Base-by-base conservation (phyloP, 768 basidiomycete genomes). In the Tulasnella calospora region DNA sequence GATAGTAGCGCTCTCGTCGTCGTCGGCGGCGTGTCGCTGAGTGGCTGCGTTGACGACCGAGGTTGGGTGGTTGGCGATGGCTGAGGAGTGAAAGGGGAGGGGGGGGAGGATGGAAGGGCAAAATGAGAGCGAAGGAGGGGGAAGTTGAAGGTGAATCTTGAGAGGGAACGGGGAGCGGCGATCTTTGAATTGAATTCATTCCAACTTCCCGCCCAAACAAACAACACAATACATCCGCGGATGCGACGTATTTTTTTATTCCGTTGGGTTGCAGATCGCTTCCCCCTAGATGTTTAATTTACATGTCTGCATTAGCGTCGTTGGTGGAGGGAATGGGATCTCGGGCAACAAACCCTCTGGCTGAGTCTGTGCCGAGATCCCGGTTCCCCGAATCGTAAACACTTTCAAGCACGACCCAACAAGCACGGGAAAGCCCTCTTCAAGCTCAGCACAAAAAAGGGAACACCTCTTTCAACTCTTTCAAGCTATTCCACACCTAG, bases 141-240 rank as follows among this genome's bases (percentile, higher is more conserved):
- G 61, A 13, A 30, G 21, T 27, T 21, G 61, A 30, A 30, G 10
- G 61, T 67, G 61, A 67, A 67, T 67, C 61, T 67, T 41, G 17
- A 38, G 71, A 73, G 71, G 40, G 21, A 71, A 47, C 70, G 70
- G 70, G 51, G 61, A 67, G 61, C 61, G 61, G 61, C 61, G 61
- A 67, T 27, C 61, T 67, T 67, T 67, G 61, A 51, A 51, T 51
- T 51, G 47, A 51, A 51, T 51, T 51, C 17, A 51, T 21, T 51
- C 47, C 44, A 46, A 46, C 44, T 46, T 46, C 44, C 44, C 47
- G 47, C 47, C 47, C 47, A 51, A 51, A 51, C 47, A 51, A 51
- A 51, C 47, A 51, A 51, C 21, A 9, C 47, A 51, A 51, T 9
- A 51, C 47, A 51, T 23, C 47, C 41, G 41, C 41, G 2, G 2